Percentiles rank a stretch among this genome's conserved stretches.
These are phyloP conservation scores for Spathaspora hagerdaliae DNA, from an alignment of 805 yeast species.

Conservation along the genomic window DNA sequence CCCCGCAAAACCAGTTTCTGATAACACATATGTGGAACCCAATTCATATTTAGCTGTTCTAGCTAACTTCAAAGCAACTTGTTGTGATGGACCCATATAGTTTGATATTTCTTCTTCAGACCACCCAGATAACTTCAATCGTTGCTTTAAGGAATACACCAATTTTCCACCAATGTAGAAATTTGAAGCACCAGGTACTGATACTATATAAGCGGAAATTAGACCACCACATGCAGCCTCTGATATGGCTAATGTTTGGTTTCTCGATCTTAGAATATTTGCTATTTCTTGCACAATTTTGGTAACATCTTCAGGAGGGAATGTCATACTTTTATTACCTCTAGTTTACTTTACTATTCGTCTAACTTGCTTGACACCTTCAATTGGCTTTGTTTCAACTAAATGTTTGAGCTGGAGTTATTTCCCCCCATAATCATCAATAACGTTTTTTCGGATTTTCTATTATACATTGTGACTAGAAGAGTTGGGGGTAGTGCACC, in stretches of 20 bases:
- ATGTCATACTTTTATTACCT: slow-evolving; percentile 15
- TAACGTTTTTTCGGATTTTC: neutral
- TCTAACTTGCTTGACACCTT: no score
- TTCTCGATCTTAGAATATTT: slow-evolving; percentile 43
- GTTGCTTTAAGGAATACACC: slow-evolving; percentile 71
- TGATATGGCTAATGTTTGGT: slow-evolving; percentile 71
- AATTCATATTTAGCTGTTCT: slow-evolving; percentile 74
- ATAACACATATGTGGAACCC: slow-evolving; percentile 76
- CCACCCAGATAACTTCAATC: slow-evolving; percentile 79
- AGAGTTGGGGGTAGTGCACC: no score
- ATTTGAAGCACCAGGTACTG: slow-evolving; percentile 80
- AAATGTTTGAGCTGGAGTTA: no score
- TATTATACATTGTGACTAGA: neutral
- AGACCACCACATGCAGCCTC: slow-evolving; percentile 93
- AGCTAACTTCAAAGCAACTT: slow-evolving; percentile 71
- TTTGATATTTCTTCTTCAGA: slow-evolving; percentile 59
- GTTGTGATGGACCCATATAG: slow-evolving; percentile 80
- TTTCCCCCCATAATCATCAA: neutral
- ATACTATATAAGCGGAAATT: slow-evolving; percentile 72
- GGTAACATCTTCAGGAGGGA: slow-evolving; percentile 59
- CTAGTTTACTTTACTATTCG: no score
- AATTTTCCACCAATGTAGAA: slow-evolving; percentile 83
- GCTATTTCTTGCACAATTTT: slow-evolving; percentile 57
- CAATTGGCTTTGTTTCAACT: no score
- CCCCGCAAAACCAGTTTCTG: slow-evolving; percentile 89